These are phyloP conservation scores for Pyracantha coccinea DNA, from an alignment of 331 rosid genomes.

Conservation along the genomic window DNA sequence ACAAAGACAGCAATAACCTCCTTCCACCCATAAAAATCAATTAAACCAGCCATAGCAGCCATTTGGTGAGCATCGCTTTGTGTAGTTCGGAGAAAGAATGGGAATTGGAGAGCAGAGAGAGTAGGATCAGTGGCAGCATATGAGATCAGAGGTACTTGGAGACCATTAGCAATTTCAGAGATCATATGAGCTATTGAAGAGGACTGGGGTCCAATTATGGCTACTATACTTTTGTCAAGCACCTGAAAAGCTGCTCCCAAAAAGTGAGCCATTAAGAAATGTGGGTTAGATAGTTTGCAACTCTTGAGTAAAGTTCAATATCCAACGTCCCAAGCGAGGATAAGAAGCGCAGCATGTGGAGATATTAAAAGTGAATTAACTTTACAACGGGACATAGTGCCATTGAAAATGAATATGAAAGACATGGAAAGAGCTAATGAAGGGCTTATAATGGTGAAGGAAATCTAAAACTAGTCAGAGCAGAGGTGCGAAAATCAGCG, in stretches of 20 bases:
- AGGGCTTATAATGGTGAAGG: not conserved
- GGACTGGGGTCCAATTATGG: constrained; percentile 86
- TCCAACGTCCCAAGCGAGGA: not conserved
- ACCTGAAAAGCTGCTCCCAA: constrained; percentile 55
- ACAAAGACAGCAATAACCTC: constrained; percentile 59
- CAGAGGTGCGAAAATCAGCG: not conserved
- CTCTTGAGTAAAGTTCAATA: not conserved
- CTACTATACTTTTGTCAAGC: constrained; percentile 59
- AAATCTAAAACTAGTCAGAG: not conserved
- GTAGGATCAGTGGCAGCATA: constrained; percentile 90
- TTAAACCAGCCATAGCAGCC: constrained; percentile 67
- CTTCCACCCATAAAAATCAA: constrained; percentile 71
- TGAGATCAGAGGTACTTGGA: constrained; percentile 80
- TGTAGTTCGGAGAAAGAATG: constrained; percentile 55
- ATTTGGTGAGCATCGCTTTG: constrained; percentile 72
- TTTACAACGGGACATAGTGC: not conserved
- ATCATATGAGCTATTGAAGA: constrained; percentile 66
- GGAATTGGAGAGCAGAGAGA: constrained; percentile 78
- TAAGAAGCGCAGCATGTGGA: not conserved
- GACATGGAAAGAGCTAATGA: not conserved
- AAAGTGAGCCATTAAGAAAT: constrained; percentile 18
- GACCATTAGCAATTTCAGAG: constrained; percentile 70
- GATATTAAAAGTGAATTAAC: too few species aligned
- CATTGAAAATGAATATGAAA: not conserved
- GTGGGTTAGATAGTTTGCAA: not conserved